Evolutionary conservation across 306 rosid species (phyloP).

Genomic region (Prunus mira): DNA sequence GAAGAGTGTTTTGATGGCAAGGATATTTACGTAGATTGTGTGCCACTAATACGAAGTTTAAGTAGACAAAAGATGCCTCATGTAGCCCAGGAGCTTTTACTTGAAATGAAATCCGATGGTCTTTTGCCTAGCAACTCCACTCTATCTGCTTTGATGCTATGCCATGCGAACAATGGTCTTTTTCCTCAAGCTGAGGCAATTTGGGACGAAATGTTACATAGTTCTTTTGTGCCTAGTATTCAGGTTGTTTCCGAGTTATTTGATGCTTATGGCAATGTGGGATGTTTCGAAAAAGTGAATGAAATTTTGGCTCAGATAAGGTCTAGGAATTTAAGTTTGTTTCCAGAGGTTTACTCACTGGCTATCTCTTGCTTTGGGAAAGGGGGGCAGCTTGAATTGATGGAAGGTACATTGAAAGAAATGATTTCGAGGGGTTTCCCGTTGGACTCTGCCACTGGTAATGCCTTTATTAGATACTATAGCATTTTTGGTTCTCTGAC

Average conservation of each 20-base stretch:
- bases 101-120: conserved; percentile 33
- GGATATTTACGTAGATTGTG: conserved; percentile 11
- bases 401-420: conserved; percentile 61
- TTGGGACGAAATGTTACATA: conserved; percentile 60
- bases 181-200: conserved; percentile 43
- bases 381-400: conserved; percentile 65
- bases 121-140: conserved; percentile 32
- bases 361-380: conserved; percentile 79
- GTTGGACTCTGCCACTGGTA: conserved; percentile 50
- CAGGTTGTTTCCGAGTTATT: conserved; percentile 48
- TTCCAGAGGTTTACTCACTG: conserved; percentile 58
- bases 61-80: conserved; percentile 39
- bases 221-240: conserved; percentile 50
- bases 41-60: conserved; percentile 19
- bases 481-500: conserved; percentile 63
- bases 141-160: conserved; percentile 41
- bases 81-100: conserved; percentile 36
- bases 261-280: conserved; percentile 41
- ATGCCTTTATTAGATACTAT: conserved; percentile 50
- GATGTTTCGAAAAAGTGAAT: conserved; percentile 33
- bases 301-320: conserved; percentile 38
- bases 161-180: conserved; percentile 44
- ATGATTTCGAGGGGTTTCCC: conserved; percentile 59
- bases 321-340: conserved; percentile 37
- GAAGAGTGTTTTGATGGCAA: conserved; percentile 17